phyloP scores from a whole-genome alignment of 2,329 filamentous ascomycete genomes.

The Penicillium sp. region DNA sequence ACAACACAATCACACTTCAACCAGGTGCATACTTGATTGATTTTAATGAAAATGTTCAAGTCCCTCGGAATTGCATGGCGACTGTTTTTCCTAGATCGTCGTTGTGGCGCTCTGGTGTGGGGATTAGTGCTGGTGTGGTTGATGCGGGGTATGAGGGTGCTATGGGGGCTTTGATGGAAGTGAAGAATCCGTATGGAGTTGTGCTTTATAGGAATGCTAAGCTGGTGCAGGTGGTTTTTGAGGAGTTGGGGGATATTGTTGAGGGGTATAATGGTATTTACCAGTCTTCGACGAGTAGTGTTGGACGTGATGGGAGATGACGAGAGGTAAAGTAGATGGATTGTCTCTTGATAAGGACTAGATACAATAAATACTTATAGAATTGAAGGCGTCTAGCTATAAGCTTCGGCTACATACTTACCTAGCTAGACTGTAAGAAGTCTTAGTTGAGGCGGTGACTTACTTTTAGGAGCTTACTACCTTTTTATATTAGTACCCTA shows the following conservation, averaged over 20 bases:
- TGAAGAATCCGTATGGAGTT: slow-evolving; percentile 36
- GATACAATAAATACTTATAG: too few relatives aligned
- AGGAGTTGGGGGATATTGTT: slow-evolving; percentile 34
- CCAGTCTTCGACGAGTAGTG: slow-evolving; percentile 25
- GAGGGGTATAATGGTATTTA: slow-evolving; percentile 41
- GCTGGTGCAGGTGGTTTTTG: slow-evolving; percentile 42
- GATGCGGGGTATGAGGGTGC: slow-evolving; percentile 44
- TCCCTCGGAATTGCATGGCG: slow-evolving; percentile 41
- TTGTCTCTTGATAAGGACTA: too few relatives aligned
- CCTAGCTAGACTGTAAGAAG: too few relatives aligned
- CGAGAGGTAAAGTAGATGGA: too few relatives aligned
- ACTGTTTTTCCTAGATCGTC: slow-evolving; percentile 39
- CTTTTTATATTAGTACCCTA: too few relatives aligned
- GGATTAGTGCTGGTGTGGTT: slow-evolving; percentile 39
- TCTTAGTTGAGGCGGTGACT: too few relatives aligned
- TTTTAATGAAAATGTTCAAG: slow-evolving; percentile 41
- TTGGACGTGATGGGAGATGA: slow-evolving; percentile 9
- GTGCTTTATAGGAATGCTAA: slow-evolving; percentile 33
- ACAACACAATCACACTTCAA: slow-evolving; percentile 15
- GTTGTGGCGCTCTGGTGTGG: slow-evolving; percentile 40
- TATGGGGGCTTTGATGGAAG: slow-evolving; percentile 39
- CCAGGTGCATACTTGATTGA: slow-evolving; percentile 33
- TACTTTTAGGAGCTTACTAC: too few relatives aligned
- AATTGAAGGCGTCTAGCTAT: too few relatives aligned
- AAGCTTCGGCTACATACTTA: too few relatives aligned